These are phyloP conservation scores for Tetrapyrgos nigripes DNA, from an alignment of 1,284 basidiomycete species.

Conservation along the genomic window DNA sequence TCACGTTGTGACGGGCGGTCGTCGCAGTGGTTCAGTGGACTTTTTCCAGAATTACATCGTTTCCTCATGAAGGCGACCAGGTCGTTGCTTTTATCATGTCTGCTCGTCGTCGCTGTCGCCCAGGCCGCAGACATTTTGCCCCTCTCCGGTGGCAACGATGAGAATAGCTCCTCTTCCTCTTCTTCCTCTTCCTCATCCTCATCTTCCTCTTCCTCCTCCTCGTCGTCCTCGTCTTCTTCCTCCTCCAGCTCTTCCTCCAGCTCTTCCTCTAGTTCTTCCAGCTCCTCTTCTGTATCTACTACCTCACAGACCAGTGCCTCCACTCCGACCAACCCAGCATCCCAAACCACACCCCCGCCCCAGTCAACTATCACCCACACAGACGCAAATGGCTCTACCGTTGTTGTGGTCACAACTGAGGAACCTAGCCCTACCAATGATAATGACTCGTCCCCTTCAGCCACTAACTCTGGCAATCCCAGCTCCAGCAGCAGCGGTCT, in stretches of 20 bases:
- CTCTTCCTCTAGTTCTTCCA: conserved; percentile 4
- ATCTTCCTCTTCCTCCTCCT: background rate
- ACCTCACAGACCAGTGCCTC: conserved; percentile 12
- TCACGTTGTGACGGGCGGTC: too few species aligned
- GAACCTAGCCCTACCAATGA: conserved; percentile 14
- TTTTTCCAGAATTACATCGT: background rate
- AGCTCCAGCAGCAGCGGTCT: conserved; percentile 40
- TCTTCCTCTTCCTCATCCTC: background rate
- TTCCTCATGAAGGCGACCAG: conserved; percentile 13
- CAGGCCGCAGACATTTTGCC: conserved; percentile 2
- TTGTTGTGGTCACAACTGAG: conserved; percentile 24
- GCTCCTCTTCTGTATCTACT: conserved; percentile 9
- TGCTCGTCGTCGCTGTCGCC: conserved; percentile 7
- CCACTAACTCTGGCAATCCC: conserved; percentile 14
- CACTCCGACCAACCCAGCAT: conserved; percentile 14
- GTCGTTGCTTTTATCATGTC: conserved; percentile 13
- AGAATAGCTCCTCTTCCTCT: background rate
- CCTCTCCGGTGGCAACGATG: background rate
- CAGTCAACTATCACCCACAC: conserved; percentile 16
- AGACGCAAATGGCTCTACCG: conserved; percentile 22
- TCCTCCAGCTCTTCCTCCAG: background rate
- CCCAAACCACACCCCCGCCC: conserved; percentile 4
- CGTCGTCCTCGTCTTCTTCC: background rate
- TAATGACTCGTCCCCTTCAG: conserved; percentile 27
- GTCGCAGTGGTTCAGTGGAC: too few species aligned